Conservation (phyloP, 768 basidiomycete genomes). For the Leucogyrophana mollusca region DNA sequence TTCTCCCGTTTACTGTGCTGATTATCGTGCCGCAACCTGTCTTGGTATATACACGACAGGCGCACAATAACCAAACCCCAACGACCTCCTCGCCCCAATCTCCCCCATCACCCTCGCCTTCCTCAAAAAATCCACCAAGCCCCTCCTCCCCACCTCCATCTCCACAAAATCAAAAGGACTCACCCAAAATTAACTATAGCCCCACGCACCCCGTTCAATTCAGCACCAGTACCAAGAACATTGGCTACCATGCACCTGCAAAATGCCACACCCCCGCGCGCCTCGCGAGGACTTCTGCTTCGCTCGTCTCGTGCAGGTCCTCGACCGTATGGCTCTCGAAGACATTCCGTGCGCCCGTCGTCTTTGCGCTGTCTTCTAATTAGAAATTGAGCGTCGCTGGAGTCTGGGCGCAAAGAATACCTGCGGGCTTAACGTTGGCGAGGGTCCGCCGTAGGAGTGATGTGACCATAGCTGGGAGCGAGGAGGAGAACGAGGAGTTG, state of each 20-base stretch:
- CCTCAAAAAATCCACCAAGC: constrained; percentile 70
- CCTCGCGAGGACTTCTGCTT: constrained; percentile 81
- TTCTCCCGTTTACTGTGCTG: not conserved
- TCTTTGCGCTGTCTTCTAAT: constrained; percentile 19
- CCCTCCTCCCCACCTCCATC: constrained; percentile 29
- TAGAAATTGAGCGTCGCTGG: constrained; percentile 3
- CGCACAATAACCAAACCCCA: constrained; percentile 54
- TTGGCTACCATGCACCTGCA: constrained; percentile 79
- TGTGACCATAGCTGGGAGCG: constrained; percentile 56
- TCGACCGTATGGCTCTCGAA: constrained; percentile 77
- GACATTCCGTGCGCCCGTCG: constrained; percentile 40
- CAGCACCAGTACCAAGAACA: constrained; percentile 1
- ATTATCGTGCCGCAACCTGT: too few species aligned
- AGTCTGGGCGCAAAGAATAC: not conserved
- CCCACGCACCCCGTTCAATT: too few species aligned
- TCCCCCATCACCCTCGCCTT: constrained; percentile 46
- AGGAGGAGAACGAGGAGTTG: constrained; percentile 14
- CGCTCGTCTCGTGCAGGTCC: constrained; percentile 78
- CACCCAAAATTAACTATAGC: constrained; percentile 92
- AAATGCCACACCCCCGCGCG: constrained; percentile 85
- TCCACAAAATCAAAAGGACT: constrained; percentile 46
- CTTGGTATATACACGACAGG: constrained; percentile 34
- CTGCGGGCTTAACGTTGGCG: constrained; percentile 24
- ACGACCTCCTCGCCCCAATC: constrained; percentile 76
- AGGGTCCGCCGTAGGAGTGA: constrained; percentile 63